Conservation (phyloP, 495 filamentous ascomycete genomes). For the Umbilicaria muhlenbergii region DNA sequence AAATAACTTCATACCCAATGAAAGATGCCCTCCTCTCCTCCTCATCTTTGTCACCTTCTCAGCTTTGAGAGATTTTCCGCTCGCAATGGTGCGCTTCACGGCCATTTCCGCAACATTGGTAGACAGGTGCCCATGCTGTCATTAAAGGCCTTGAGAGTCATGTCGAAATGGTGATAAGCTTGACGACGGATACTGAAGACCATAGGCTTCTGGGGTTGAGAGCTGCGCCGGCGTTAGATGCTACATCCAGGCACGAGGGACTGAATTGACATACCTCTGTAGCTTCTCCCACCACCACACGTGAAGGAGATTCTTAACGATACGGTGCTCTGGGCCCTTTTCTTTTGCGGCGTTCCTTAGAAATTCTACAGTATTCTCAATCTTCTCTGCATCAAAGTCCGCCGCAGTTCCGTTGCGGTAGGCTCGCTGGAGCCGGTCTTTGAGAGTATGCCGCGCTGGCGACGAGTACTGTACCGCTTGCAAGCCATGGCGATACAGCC, state of each 20-base stretch:
- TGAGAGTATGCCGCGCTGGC: constrained; percentile 54
- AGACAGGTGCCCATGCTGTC: constrained; percentile 54
- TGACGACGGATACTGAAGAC: constrained; percentile 19
- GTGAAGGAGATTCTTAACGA: constrained; percentile 59
- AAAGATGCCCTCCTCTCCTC: too few relatives aligned
- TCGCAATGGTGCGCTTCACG: too few relatives aligned
- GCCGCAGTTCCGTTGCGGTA: constrained; percentile 45
- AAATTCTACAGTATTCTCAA: constrained; percentile 65
- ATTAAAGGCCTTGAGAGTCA: constrained; percentile 57
- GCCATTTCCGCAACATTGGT: not conserved
- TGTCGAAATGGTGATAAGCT: constrained; percentile 41
- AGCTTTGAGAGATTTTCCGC: too few relatives aligned
- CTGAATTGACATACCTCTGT: constrained; percentile 10
- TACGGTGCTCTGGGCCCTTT: constrained; percentile 61
- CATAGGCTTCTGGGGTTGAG: constrained; percentile 17
- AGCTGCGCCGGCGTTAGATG: constrained; percentile 12
- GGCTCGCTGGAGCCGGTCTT: constrained; percentile 45
- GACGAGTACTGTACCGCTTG: constrained; percentile 67
- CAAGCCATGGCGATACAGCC: constrained; percentile 56
- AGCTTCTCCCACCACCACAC: constrained; percentile 40
- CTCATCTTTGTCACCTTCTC: too few relatives aligned
- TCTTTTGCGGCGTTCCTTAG: constrained; percentile 48
- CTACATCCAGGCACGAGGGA: not conserved
- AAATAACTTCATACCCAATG: too few relatives aligned
- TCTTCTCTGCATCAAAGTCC: constrained; percentile 40